Percentiles rank a stretch among this genome's conserved stretches.
Evolutionary conservation across 768 basidiomycete species (phyloP).

Genomic region (Podaxis pistillaris): DNA sequence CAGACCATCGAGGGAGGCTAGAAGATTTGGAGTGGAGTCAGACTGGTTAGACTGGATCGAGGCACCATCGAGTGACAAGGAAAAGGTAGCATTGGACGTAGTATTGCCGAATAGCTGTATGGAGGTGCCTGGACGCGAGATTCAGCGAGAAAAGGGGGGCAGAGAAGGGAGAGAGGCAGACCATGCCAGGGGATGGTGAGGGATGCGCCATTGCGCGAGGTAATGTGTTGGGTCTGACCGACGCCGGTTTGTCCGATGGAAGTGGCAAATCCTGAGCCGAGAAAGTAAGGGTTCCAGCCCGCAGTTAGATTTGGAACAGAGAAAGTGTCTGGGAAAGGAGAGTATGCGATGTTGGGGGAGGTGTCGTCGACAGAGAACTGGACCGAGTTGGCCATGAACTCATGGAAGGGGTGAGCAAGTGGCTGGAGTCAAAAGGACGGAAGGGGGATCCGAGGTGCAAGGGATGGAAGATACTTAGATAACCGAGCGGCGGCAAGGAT

Average conservation of each 20-base stretch:
- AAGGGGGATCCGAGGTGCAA: background rate
- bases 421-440: background rate
- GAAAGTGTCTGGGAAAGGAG: conserved; percentile 57
- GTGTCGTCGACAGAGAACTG: conserved; percentile 61
- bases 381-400: conserved; percentile 27
- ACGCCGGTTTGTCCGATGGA: conserved; percentile 42
- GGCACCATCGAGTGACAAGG: conserved; percentile 51
- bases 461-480: background rate
- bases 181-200: conserved; percentile 62
- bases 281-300: conserved; percentile 73
- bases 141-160: background rate
- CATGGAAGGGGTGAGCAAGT: conserved; percentile 6
- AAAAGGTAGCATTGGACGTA: conserved; percentile 38
- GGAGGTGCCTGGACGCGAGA: conserved; percentile 50
- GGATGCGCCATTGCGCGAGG: conserved; percentile 56
- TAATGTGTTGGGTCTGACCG: conserved; percentile 62
- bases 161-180: conserved; percentile 27
- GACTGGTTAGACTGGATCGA: conserved; percentile 22
- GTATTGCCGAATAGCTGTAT: conserved; percentile 58
- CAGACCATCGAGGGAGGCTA: conserved; percentile 50
- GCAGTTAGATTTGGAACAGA: conserved; percentile 43
- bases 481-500: background rate
- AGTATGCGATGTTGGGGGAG: conserved; percentile 62
- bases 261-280: conserved; percentile 44
- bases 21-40: conserved; percentile 33